phyloP scores from a whole-genome alignment of 2,329 filamentous ascomycete species.

The Aspergillus tanneri region DNA sequence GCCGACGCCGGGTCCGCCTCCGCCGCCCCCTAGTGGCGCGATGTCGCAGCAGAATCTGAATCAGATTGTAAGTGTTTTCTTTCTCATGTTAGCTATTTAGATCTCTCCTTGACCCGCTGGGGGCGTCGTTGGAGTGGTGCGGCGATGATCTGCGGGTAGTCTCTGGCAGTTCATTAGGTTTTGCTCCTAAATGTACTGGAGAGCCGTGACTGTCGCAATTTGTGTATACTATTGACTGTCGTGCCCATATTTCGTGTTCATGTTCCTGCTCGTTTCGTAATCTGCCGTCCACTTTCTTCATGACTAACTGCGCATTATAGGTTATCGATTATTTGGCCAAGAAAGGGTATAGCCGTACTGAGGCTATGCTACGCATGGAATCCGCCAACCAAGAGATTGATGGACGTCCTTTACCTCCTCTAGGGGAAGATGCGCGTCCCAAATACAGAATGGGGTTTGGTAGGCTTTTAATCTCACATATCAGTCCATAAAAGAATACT shows the following conservation, averaged over 20 bases:
- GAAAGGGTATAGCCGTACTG: conserved; percentile 88
- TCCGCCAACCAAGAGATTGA: conserved; percentile 79
- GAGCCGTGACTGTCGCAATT: too few species aligned
- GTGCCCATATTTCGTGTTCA: too few species aligned
- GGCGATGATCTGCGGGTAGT: neutral
- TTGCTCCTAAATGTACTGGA: too few species aligned
- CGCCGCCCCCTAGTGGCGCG: conserved; percentile 36
- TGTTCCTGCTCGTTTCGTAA: too few species aligned
- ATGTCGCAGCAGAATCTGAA: conserved; percentile 90
- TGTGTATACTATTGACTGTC: too few species aligned
- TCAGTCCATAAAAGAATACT: neutral
- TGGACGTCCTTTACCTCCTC: conserved; percentile 68
- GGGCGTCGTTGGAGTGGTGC: neutral
- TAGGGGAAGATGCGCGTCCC: conserved; percentile 70
- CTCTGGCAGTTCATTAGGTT: neutral
- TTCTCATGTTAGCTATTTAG: conserved; percentile 8
- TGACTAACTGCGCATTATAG: conserved; percentile 39
- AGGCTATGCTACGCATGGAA: conserved; percentile 88
- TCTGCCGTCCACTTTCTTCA: neutral
- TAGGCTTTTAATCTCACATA: conserved; percentile 30
- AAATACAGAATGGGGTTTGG: conserved; percentile 75
- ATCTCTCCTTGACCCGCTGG: neutral
- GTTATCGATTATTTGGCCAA: conserved; percentile 95
- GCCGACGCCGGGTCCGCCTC: conserved; percentile 40
- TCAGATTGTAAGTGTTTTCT: conserved; percentile 73